Conservation (phyloP, 805 yeast genomes). For the Candida odintsovae region DNA sequence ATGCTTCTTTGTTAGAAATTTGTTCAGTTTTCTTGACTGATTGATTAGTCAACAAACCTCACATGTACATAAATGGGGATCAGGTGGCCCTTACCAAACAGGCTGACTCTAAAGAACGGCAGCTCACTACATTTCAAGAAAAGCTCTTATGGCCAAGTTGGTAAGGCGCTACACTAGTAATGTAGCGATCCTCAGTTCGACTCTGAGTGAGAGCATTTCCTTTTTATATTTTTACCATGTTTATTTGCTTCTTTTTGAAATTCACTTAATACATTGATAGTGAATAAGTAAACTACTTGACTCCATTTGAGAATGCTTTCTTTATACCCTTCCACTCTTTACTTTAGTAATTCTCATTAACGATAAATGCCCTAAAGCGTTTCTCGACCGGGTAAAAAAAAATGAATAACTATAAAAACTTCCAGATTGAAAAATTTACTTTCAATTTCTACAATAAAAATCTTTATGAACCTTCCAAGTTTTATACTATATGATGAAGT, state of each 20-base stretch:
- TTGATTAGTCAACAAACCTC: too few relatives aligned
- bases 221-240: slow-evolving; percentile 7
- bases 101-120: too few relatives aligned
- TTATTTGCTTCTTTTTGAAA: not conserved
- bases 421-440: not conserved
- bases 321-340: too few relatives aligned
- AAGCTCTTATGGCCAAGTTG: slow-evolving; percentile 54
- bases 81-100: too few relatives aligned
- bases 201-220: slow-evolving; percentile 58
- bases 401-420: not conserved
- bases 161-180: slow-evolving; percentile 84
- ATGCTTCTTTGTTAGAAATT: too few relatives aligned
- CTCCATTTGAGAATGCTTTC: too few relatives aligned
- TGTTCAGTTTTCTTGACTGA: too few relatives aligned
- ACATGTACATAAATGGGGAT: too few relatives aligned
- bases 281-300: too few relatives aligned
- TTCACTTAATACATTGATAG: too few relatives aligned
- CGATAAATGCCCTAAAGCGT: not conserved
- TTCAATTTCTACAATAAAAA: not conserved
- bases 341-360: too few relatives aligned
- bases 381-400: not conserved
- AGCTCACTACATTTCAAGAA: too few relatives aligned
- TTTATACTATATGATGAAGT: slow-evolving; percentile 28
- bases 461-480: slow-evolving; percentile 26
- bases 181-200: slow-evolving; percentile 79